Percentiles rank a stretch among this genome's conserved stretches.
These are phyloP conservation scores for Chimonanthus salicifolius DNA, from an alignment of 164 flowering plant genomes.

Conservation along the genomic window DNA sequence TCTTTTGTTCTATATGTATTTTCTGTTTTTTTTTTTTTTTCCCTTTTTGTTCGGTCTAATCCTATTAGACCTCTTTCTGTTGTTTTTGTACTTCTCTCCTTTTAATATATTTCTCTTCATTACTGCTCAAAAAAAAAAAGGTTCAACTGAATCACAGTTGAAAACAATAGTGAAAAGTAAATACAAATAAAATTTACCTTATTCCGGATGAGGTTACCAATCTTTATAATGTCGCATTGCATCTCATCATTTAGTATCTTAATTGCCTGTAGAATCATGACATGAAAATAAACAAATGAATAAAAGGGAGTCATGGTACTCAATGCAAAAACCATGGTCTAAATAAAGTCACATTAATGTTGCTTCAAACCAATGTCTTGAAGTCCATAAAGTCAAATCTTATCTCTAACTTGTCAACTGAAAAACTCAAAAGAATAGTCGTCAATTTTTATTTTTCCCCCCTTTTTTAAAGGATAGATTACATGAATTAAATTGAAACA, in stretches of 20 bases:
- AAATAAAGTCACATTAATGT: background rate
- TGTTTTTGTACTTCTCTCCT: no score
- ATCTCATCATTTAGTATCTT: constrained; percentile 84
- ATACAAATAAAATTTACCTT: constrained; percentile 41
- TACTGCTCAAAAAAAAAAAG: no score
- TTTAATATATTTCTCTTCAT: no score
- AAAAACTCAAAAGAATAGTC: background rate
- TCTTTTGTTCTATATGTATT: no score
- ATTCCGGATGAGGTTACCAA: constrained; percentile 65
- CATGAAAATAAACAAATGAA: background rate
- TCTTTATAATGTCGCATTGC: constrained; percentile 91
- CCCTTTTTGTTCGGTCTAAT: no score
- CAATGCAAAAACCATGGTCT: background rate
- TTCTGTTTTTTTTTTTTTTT: no score
- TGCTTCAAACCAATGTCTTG: background rate
- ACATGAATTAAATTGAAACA: background rate
- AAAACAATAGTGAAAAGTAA: no score
- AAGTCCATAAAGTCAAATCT: background rate
- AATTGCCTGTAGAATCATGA: constrained; percentile 48
- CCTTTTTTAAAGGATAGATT: background rate
- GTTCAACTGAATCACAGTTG: no score
- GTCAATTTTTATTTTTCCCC: background rate
- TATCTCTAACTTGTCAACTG: background rate
- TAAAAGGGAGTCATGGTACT: background rate
- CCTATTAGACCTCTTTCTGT: no score